These are phyloP conservation scores for Panicum miliaceum DNA, from an alignment of 176 grass and related monocot genomes.

Conservation along the genomic window DNA sequence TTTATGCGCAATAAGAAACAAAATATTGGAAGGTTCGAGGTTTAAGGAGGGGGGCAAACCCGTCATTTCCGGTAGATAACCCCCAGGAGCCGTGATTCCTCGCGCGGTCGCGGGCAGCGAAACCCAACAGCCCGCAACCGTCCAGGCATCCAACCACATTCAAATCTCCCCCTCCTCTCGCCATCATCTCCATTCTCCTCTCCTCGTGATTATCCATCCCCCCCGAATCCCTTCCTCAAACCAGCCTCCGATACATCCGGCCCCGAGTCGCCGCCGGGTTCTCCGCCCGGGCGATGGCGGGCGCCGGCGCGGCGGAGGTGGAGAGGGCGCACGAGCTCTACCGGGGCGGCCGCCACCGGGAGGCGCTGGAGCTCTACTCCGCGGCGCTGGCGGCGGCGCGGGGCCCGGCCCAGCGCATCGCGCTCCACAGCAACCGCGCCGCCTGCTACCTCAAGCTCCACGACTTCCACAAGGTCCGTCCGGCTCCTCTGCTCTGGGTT, in stretches of 20 bases:
- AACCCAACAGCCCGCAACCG: constrained; percentile 51
- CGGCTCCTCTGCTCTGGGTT: neutral
- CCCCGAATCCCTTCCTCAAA: constrained; percentile 23
- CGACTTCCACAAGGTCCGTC: constrained; percentile 78
- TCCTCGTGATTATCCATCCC: constrained; percentile 11
- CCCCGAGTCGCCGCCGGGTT: neutral
- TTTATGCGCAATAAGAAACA: neutral
- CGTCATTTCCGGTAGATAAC: constrained; percentile 1
- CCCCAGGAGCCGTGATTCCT: constrained; percentile 18
- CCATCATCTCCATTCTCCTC: neutral
- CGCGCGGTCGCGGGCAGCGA: constrained; percentile 38
- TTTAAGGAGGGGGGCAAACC: constrained; percentile 16
- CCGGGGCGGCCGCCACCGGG: constrained; percentile 78
- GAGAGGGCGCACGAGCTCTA: constrained; percentile 91
- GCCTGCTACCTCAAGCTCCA: constrained; percentile 97
- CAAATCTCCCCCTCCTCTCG: constrained; percentile 50
- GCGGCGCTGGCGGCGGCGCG: constrained; percentile 77
- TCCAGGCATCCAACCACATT: constrained; percentile 32
- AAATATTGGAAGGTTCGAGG: constrained; percentile 18
- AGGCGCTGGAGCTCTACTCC: constrained; percentile 86
- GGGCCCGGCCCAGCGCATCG: constrained; percentile 77
- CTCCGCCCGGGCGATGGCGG: constrained; percentile 2
- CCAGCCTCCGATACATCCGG: neutral
- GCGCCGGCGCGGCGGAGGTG: constrained; percentile 41
- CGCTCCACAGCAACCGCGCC: constrained; percentile 94